These are phyloP conservation scores for Apiospora rasikravindrae DNA, from an alignment of 2,329 filamentous ascomycete genomes.

Conservation along the genomic window DNA sequence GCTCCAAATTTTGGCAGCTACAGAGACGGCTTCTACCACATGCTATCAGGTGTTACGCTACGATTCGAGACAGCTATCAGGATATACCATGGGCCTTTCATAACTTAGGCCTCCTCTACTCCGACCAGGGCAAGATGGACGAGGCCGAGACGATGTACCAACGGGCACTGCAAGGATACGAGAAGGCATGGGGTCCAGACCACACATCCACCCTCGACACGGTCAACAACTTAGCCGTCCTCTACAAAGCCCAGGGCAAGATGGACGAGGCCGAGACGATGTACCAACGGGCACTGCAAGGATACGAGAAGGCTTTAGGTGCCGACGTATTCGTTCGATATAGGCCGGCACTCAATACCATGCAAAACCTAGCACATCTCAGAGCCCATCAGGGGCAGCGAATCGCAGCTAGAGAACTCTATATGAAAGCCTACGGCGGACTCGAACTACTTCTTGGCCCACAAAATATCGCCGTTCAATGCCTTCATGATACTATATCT, in stretches of 20 bases:
- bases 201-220: neutral
- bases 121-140: constrained; percentile 30
- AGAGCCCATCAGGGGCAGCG: neutral
- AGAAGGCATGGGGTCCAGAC: constrained; percentile 16
- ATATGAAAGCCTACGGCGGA: neutral
- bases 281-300: constrained; percentile 37
- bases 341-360: constrained; percentile 11
- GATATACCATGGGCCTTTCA: constrained; percentile 22
- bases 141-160: constrained; percentile 38
- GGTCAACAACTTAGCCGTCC: constrained; percentile 35
- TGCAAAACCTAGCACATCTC: neutral
- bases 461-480: neutral
- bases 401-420: neutral
- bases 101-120: constrained; percentile 37
- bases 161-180: constrained; percentile 35
- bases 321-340: neutral
- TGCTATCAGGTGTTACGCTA: constrained; percentile 16
- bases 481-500: neutral
- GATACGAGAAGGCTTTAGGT: constrained; percentile 23
- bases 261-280: constrained; percentile 35
- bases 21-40: constrained; percentile 29
- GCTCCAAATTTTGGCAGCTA: constrained; percentile 25
- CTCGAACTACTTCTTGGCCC: neutral
- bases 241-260: constrained; percentile 36
- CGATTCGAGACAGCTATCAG: constrained; percentile 19